Evolutionary conservation across 1,284 basidiomycete genomes (phyloP), one percentile per base, ranked within the genome.

Genomic region (Cryptococcus sp.): DNA sequence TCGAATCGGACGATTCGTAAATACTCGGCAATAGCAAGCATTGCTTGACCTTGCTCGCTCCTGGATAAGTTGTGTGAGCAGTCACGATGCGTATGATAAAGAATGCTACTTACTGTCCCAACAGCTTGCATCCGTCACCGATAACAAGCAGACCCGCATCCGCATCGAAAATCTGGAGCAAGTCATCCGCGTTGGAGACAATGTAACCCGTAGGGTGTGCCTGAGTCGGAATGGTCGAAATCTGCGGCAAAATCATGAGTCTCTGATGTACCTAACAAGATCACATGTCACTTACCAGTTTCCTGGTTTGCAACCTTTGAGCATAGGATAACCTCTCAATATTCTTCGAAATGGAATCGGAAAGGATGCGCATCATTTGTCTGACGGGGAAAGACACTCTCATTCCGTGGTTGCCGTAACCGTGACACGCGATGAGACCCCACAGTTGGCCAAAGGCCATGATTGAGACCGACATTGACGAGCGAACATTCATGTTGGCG

Each of bases 381-480:
- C 89, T 83, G 16, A 91, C 85, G 5, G 89, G 89, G 79, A 93
- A 91, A 0, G 89, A 89, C 11, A 91, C 89, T 17, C 90, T 85
- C 86, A 89, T 90, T 13, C 90, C 90, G 63, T 85, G 81, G 19
- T 80, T 66, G 1, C 91, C 91, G 65, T 93, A 93, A 0, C 86
- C 87, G 73, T 93, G 91, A 69, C 90, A 89, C 3, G 89, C 85
- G 58, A 93, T 86, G 8, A 95, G 82, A 47, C 91, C 91, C 91
- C 91, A 93, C 0, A 93, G 81, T 49, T 85, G 82, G 40, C 88
- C 89, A 68, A 92, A 93, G 0, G 89, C 88, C 72, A 90, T 85
- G 68, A 93, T 90, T 8, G 90, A 93, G 55, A 91, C 83, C n/a
- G 88, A 91, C 88, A 91, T 90, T 1, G 88, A 90, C 1, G 89